Base-by-base conservation (phyloP, 768 basidiomycete genomes). In the Leccinum aurantiacum region DNA sequence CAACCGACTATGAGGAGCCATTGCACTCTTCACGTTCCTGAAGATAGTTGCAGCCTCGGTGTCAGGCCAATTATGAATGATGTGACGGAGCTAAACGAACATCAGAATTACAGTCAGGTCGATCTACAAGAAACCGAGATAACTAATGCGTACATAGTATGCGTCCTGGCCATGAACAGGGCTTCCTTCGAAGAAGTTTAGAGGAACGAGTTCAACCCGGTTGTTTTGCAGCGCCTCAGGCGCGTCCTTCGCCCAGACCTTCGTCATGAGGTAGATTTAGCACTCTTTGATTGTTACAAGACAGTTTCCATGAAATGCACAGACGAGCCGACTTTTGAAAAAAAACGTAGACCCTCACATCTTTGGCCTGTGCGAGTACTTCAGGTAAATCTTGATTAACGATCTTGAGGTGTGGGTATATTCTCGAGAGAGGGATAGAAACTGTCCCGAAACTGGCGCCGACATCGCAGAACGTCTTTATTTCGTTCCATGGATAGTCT, bases 1-100 rank as follows among this genome's bases (percentile, higher is more conserved):
- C 44, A 78, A n/a, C 7, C 70, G 67, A 56, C 73, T 74, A 27
- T 64, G 33, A 1, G 72, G 66, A 14, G 29, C 60, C 73, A 77
- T 73, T 6, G 69, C 72, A 19, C 47, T 63, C 9, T 62, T 60
- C 6, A 77, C 56, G 46, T 71, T 73, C 31, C 62, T 65, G 35
- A 77, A 57, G 54, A 77, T 75, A 7, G 44, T 62, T n/a, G 68
- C 44, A 46, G 69, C 72, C 35, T 76, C 71, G 0, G 67, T 64
- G 41, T 76, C 69, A 13, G 75, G 73, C 77, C 75, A 78, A 59
- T 78, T 67, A 47, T 76, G 77, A 25, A 70, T 65, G 44, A 72
- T 69, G 51, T 69, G 63, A 24, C 68, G 71, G 52, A 70, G 63
- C 69, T 69, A 46, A 50, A 38, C 19, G 33, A 22, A 25, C 22